Base-by-base conservation (phyloP, 768 basidiomycete species). In the Dendrothele bispora region DNA sequence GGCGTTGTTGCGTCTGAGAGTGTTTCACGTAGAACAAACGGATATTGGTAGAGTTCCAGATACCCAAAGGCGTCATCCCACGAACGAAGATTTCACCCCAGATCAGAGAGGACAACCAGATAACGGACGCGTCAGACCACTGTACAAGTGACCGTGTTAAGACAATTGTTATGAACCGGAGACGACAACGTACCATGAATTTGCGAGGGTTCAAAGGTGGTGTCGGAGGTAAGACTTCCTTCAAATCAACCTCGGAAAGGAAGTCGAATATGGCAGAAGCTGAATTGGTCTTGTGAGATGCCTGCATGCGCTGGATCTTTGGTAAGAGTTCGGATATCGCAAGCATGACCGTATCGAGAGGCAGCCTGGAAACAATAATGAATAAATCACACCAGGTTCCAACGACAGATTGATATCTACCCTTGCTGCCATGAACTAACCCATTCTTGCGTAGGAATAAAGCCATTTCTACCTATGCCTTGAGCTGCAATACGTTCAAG, bases 371-470 rank as follows among this genome's bases (percentile, higher is more conserved):
- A 30, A 32, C 24, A 20, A 17, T 21, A 4, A 18, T 62, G 18
- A 59, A 41, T 34, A 37, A 30, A 14, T 39, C 39, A 49, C n/a
- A 50, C 38, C 24, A 18, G 29, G n/a, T 42, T 39, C 45, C 18
- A 14, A 39, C 41, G 44, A 34, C 43, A 32, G 46, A 50, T 5
- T 18, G n/a, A 6, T 25, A 5, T 70, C 61, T 55, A 91, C 92
- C 95, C 95, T 77, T 95, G 91, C 57, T 95, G 91, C 95, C 95
- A 98, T 2, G 94, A 94, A 18, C 77, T 46, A 54, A 92, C 93
- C 95, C 97, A 99, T 81, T 93, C 92, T 63, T 97, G 91, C 3
- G 93, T 97, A 10, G 97, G 94, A 7, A 95, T 75, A 66, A 98
- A 99, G 3, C 93, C 91, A 63, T 92, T 95, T 55, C 88, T 77